Percentiles rank a stretch among this genome's conserved stretches.
These are phyloP conservation scores for Leishmania aethiopica DNA, from an alignment of 208 protist genomes.

Conservation along the genomic window DNA sequence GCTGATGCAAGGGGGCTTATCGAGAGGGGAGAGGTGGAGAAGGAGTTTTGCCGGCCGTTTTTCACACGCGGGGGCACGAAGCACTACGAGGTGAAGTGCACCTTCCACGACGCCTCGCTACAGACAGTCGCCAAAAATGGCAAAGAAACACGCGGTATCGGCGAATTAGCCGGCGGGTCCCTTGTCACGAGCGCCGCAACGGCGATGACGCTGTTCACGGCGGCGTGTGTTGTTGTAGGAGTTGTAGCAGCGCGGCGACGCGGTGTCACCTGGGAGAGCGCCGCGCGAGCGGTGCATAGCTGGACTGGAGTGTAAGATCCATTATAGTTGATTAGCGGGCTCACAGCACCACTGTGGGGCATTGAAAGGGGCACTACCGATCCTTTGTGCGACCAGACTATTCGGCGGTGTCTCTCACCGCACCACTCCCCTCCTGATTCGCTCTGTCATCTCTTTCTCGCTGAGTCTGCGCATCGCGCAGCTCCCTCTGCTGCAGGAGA, in stretches of 20 bases:
- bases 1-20: constrained; percentile 33
- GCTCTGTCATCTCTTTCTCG: not conserved
- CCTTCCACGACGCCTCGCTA: constrained; percentile 9
- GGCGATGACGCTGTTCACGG: not conserved
- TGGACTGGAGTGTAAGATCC: not conserved
- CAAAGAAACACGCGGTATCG: not conserved
- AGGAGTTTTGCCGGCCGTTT: constrained; percentile 44
- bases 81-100: constrained; percentile 43
- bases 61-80: constrained; percentile 32
- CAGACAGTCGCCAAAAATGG: constrained; percentile 9
- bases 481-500: not conserved
- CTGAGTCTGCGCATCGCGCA: not conserved
- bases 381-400: not conserved
- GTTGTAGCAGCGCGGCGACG: not conserved
- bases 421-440: not conserved
- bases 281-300: constrained; percentile 2
- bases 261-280: constrained; percentile 1
- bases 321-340: not conserved
- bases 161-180: not conserved
- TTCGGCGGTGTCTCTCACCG: not conserved
- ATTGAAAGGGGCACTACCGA: not conserved
- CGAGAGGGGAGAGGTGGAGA: constrained; percentile 25
- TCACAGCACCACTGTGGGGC: not conserved
- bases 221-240: not conserved
- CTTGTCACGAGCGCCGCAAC: not conserved